phyloP scores from a whole-genome alignment of 2,329 filamentous ascomycete genomes.

The Ophiostoma piceae region DNA sequence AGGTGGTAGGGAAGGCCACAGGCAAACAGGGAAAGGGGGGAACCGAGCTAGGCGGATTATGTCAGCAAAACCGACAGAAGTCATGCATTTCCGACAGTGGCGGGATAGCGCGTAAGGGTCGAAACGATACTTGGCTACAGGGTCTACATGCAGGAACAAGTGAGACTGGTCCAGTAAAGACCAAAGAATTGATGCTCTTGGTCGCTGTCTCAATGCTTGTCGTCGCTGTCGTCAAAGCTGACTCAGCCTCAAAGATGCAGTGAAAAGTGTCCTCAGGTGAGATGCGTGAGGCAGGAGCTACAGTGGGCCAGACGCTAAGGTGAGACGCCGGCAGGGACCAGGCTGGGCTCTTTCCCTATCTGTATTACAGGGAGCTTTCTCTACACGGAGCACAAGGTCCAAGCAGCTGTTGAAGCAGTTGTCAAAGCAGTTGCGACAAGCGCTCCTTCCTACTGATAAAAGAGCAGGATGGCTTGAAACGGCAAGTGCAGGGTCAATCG shows the following conservation, averaged over 20 bases:
- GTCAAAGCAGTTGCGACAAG: not conserved
- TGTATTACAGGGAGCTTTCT: not conserved
- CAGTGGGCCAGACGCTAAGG: conserved; percentile 1
- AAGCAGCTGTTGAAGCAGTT: not conserved
- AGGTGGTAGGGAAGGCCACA: not conserved
- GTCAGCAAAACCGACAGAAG: not conserved
- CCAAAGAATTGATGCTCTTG: not conserved
- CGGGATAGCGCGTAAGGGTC: not conserved
- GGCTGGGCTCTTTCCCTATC: not conserved
- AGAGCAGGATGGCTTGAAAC: not conserved
- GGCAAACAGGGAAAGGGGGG: not conserved
- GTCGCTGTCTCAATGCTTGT: not conserved
- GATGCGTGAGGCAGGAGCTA: not conserved
- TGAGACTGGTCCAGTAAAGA: not conserved
- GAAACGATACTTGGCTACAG: not conserved
- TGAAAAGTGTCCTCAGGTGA: conserved; percentile 9
- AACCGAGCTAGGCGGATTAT: not conserved
- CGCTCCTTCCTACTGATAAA: not conserved
- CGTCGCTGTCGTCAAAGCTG: not conserved
- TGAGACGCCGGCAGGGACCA: not conserved
- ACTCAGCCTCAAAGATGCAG: not conserved
- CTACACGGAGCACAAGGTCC: not conserved
- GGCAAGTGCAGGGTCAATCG: not conserved
- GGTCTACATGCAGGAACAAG: conserved; percentile 6
- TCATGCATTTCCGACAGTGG: not conserved